Conservation (phyloP, 305 asterid species). For the Fraxinus angustifolia region DNA sequence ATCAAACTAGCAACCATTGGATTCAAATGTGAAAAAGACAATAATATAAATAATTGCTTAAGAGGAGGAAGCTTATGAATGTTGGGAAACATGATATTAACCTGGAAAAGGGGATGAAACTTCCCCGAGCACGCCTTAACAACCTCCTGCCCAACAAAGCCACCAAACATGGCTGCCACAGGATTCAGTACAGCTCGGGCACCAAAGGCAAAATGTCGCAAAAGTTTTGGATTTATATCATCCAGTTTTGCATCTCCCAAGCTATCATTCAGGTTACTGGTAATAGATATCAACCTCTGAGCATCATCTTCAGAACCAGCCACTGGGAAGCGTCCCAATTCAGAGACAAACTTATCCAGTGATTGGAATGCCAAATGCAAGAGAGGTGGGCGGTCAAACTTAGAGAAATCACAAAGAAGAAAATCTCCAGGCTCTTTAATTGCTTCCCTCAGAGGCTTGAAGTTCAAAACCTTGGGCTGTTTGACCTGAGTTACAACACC, state of each 20-base stretch:
- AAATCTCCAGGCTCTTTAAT: too few relatives aligned
- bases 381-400: too few relatives aligned
- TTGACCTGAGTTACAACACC: too few relatives aligned
- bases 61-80: neutral
- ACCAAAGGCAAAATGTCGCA: slow-evolving; percentile 74
- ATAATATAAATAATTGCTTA: neutral
- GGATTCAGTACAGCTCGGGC: slow-evolving; percentile 88
- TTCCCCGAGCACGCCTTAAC: slow-evolving; percentile 97
- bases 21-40: neutral
- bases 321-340: too few relatives aligned
- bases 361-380: too few relatives aligned
- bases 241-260: slow-evolving; percentile 62
- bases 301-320: too few relatives aligned
- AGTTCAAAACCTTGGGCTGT: too few relatives aligned
- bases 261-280: neutral
- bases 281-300: too few relatives aligned
- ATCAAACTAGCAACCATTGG: neutral
- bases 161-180: slow-evolving; percentile 99
- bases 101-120: slow-evolving; percentile 95
- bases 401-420: too few relatives aligned
- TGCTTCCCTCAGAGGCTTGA: too few relatives aligned
- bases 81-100: slow-evolving; percentile 19
- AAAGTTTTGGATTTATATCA: slow-evolving; percentile 68
- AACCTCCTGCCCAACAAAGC: slow-evolving; percentile 93
- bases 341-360: too few relatives aligned